Base-by-base conservation (phyloP, 495 filamentous ascomycete genomes). In the Penicillium desertorum region DNA sequence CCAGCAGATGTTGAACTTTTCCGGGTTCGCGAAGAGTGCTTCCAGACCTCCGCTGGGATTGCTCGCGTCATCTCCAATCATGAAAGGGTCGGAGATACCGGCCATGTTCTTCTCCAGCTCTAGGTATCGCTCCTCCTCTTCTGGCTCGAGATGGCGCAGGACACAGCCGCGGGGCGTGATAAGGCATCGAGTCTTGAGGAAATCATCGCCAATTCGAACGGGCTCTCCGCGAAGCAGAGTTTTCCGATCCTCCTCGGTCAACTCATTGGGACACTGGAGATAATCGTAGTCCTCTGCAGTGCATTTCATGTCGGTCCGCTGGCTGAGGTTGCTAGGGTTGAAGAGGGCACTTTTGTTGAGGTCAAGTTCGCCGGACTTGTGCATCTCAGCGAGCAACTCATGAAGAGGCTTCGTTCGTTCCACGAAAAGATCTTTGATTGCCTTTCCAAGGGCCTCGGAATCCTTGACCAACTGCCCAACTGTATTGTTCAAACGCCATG, bases 101-200 rank as follows among this genome's bases (percentile, higher is more conserved):
- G 78, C 73, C 46, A 88, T 73, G 48, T 72, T 78, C 56, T 83
- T 79, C 70, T 96, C 90, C 0, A 96, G 79, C 51, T 83, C 78
- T 14, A 97, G 73, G 57, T 89, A 93, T 9, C 86, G 82, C 22
- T 88, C 79, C 58, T 96, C 91, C 64, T 95, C 89, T 29, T 89
- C 87, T 14, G 79, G 66, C 11, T 81, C 87, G 20, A 98, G 76
- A 59, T 91, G 90, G 37, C 84, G 84, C 27, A 97, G 78, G 52
- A 88, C 87, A 54, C 86, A 84, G 4, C 91, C 91, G 55, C 88
- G 86, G 4, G 92, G 90, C 1, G 89, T 92, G 50, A 94, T 84
- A 45, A 94, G 73, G 29, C 70, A 74, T n/a, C 73, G 68, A 30
- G 79, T 67, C 43, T 82, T 76, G 23, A 76, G 67, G 20, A 71